Evolutionary conservation across 2,329 filamentous ascomycete genomes (phyloP), one percentile per base, ranked within the genome.

Genomic region (Hypoxylon sp.): DNA sequence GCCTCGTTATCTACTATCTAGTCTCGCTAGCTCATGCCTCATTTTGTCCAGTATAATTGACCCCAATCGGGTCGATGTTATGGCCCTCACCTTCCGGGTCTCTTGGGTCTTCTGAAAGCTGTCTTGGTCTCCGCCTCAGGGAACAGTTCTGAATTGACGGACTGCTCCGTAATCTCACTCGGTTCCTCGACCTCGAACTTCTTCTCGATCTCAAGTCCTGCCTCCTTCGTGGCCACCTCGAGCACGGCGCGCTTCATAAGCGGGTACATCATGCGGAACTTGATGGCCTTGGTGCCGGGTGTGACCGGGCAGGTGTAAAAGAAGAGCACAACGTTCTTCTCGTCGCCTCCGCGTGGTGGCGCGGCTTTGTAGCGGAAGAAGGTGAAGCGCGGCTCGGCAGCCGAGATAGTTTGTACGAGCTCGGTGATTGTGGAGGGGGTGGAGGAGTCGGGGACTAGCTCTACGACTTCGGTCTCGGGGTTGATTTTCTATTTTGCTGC

Each of bases 201-300:
- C 86, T 93, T 94, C 63, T 88, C 89, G 3, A 93, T 82, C 62
- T 82, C 84, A 55, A 95, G 76, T 0, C 89, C 90, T 1, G 88
- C 90, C 72, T 93, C 88, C 37, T 80, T 81, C 74, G 90, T 87
- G 17, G 92, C 92, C 35, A 90, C 79, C n/a, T 83, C 80, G 31
- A 94, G 82, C 2, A 93, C 91, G 24, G 88, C 87, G 10, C 87
- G 84, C 80, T 90, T 90, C 83, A 90, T 90, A 27, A 90, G 82
- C 35, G 93, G 92, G 78, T 96, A 96, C 76, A 96, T 80, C 93
- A 97, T 97, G 70, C 92, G 86, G 80, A 92, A 91, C 82, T 93
- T 94, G 82, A 96, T 92, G 57, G 87, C 83, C 80, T 90, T 92
- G 27, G 68, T 73, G 29, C 83, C 87, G 0, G 87, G 81, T 3